Evolutionary conservation across 208 protist genomes (phyloP).

Genomic region (Acanthamoeba healyi): DNA sequence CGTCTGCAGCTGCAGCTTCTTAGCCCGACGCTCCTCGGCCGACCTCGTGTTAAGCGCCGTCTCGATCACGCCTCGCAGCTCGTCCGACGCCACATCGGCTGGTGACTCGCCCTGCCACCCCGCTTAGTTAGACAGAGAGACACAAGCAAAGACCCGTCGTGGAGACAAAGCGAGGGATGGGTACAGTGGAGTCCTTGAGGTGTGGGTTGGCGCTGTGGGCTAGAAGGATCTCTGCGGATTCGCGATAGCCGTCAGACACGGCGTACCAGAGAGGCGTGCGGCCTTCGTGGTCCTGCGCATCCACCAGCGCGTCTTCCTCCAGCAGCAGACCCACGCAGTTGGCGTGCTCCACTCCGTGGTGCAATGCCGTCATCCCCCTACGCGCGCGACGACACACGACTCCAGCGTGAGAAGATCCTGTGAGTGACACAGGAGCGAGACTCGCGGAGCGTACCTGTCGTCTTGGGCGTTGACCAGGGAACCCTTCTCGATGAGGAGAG

Average conservation of each 20-base stretch:
- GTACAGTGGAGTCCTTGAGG: constrained; percentile 21
- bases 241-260: constrained; percentile 6
- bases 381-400: no score
- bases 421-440: no score
- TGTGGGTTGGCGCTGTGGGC: not conserved
- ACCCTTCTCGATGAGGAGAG: constrained; percentile 35
- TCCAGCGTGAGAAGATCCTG: no score
- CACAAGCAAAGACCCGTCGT: not conserved
- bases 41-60: not conserved
- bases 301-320: constrained; percentile 23
- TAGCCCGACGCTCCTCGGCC: not conserved
- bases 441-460: not conserved
- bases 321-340: constrained; percentile 17
- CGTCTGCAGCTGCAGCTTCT: constrained; percentile 62
- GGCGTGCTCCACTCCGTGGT: constrained; percentile 21
- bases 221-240: not conserved
- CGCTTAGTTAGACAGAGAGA: not conserved
- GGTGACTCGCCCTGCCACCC: not conserved
- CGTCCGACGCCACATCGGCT: not conserved
- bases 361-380: constrained; percentile 34
- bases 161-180: not conserved
- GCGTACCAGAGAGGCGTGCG: constrained; percentile 50
- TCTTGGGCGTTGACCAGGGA: constrained; percentile 11
- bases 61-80: constrained; percentile 10
- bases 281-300: constrained; percentile 20